Conservation (phyloP, 306 rosid genomes). For the Luffa aegyptiaca region DNA sequence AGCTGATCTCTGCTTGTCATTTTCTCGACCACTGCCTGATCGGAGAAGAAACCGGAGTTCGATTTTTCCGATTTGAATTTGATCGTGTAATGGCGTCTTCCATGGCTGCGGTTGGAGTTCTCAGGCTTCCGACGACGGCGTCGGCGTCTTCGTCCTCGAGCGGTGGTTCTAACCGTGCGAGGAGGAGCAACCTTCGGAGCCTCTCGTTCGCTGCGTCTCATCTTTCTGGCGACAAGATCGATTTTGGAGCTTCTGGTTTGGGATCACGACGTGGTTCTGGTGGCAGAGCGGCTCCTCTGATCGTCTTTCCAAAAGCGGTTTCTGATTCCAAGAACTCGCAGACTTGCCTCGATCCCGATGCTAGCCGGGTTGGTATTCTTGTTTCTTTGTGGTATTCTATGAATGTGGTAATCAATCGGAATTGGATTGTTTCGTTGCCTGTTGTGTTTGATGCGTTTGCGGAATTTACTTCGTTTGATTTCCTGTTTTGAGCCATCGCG, state of each 20-base stretch:
- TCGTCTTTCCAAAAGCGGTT: conserved; percentile 75
- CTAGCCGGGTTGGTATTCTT: conserved; percentile 60
- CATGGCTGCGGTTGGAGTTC: conserved; percentile 28
- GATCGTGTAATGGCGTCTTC: conserved; percentile 24
- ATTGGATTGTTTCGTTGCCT: not conserved
- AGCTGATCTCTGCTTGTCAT: not conserved
- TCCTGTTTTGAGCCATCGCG: not conserved
- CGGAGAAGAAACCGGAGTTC: conserved; percentile 13
- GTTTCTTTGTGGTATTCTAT: not conserved
- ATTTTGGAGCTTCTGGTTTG: not conserved
- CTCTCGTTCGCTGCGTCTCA: conserved; percentile 36
- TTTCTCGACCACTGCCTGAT: not conserved
- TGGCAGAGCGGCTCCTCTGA: conserved; percentile 14
- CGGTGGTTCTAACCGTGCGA: conserved; percentile 10
- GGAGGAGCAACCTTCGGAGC: conserved; percentile 12
- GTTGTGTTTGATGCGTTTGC: not conserved
- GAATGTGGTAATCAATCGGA: not conserved
- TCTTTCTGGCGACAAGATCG: conserved; percentile 28
- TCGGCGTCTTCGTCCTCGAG: conserved; percentile 14
- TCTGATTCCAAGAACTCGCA: conserved; percentile 90
- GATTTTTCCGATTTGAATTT: not conserved
- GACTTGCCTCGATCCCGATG: conserved; percentile 96
- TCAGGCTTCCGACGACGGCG: conserved; percentile 16
- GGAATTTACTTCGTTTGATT: not conserved
- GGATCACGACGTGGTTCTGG: conserved; percentile 4